These are phyloP conservation scores for Mortierella sp. DNA, from an alignment of 371 early-diverging fungal species.

Conservation along the genomic window DNA sequence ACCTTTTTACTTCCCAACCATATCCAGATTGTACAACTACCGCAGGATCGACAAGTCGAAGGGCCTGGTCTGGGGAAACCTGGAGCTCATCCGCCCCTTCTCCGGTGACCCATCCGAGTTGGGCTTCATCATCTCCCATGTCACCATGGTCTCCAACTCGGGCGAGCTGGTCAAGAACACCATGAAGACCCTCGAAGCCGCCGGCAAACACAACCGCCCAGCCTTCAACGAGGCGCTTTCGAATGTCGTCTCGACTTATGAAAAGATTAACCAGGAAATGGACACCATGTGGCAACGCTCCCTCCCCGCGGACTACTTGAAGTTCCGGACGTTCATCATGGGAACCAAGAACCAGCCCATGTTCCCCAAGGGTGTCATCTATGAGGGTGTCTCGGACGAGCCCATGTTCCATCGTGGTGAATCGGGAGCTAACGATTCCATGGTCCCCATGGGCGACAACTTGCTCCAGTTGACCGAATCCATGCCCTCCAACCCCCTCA, in stretches of 20 bases:
- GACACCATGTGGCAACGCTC: conserved; percentile 85
- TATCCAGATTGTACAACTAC: conserved; percentile 83
- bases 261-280: conserved; percentile 80
- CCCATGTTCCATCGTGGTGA: conserved; percentile 85
- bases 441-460: conserved; percentile 89
- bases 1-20: neutral
- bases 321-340: conserved; percentile 92
- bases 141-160: conserved; percentile 87
- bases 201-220: conserved; percentile 64
- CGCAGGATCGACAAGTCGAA: conserved; percentile 70
- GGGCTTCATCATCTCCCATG: conserved; percentile 86
- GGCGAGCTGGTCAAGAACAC: conserved; percentile 75
- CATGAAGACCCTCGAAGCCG: conserved; percentile 71
- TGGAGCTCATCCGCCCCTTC: conserved; percentile 83
- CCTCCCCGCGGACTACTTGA: conserved; percentile 79
- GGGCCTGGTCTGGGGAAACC: conserved; percentile 75
- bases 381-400: conserved; percentile 79
- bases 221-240: conserved; percentile 72
- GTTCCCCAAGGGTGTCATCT: conserved; percentile 89
- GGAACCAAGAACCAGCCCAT: conserved; percentile 91
- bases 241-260: conserved; percentile 71
- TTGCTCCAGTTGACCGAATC: conserved; percentile 82
- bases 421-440: conserved; percentile 89
- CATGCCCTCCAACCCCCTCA: conserved; percentile 89
- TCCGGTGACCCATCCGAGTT: conserved; percentile 80